Evolutionary conservation across 164 flowering plant genomes (phyloP), one percentile per base, ranked within the genome.

Genomic region (Liriodendron chinense): DNA sequence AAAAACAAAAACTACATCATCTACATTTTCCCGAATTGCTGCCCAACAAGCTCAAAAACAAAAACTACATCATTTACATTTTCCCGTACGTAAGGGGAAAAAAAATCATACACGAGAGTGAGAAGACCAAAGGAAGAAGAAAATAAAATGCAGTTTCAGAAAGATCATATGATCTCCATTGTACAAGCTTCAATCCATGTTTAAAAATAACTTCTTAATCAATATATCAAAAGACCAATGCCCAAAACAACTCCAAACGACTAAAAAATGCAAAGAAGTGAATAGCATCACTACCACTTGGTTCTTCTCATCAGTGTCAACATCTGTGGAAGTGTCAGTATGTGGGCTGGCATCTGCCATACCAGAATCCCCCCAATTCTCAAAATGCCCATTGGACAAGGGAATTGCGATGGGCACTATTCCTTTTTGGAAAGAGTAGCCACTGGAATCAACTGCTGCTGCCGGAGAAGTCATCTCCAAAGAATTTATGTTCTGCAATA

Each of bases 281-380:
- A 69, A 47, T 47, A 48, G 1, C 49, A 72, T 14, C 74, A 43
- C 12, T 3, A 71, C 50, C 78, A 85, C 90, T 89, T 89, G 94
- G 78, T 80, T 86, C 78, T 76, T 90, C 70, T 90, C 93, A 79
- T 93, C 97, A 71, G 86, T 86, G 67, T 93, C 98, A 47, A 86
- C 79, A 82, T 91, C 95, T 71, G 96, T 91, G 24, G 97, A 91
- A 16, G 93, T 89, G 77, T 93, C 97, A 66, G 96, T 93, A 68
- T 85, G 91, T 77, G 89, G 97, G 82, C 95, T 89, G 43, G 84
- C 81, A 73, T 87, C 92, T 1, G 85, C 93, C 83, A 91, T 77
- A 8, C 87, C 97, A 49, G 96, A 91, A 9, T 92, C 97, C 25
- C 83, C 93, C 93, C 93, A 90, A 74, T 85, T 85, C 83, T 91